Evolutionary conservation across 768 basidiomycete species (phyloP).

Genomic region (Lactarius hatsudake): DNA sequence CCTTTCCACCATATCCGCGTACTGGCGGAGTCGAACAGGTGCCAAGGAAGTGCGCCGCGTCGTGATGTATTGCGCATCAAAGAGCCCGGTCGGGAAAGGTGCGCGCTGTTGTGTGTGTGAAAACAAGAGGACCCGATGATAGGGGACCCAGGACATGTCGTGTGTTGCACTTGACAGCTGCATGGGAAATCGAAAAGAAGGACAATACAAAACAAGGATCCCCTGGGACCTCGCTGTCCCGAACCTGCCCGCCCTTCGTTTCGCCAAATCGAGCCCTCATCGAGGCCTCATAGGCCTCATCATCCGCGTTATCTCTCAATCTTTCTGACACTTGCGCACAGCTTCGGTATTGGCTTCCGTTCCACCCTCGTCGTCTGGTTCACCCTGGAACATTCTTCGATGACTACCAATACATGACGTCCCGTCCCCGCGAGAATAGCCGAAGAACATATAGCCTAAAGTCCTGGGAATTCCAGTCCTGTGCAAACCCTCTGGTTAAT

Average conservation of each 20-base stretch:
- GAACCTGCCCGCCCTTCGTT: slow-evolving; percentile 39
- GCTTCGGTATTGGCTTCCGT: not conserved
- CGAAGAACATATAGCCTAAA: not conserved
- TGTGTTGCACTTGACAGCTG: not conserved
- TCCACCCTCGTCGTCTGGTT: not conserved
- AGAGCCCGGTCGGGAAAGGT: slow-evolving; percentile 38
- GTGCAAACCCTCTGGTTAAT: not conserved
- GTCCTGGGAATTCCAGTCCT: not conserved
- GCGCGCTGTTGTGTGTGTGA: slow-evolving; percentile 14
- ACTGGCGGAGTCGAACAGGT: slow-evolving; percentile 30
- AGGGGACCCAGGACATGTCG: not conserved
- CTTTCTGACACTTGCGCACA: not conserved
- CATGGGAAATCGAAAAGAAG: slow-evolving; percentile 35
- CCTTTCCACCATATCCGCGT: slow-evolving; percentile 32
- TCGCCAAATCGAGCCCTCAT: slow-evolving; percentile 17
- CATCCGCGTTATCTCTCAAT: not conserved
- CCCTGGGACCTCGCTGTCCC: slow-evolving; percentile 41
- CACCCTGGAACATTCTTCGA: not conserved
- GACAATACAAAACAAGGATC: slow-evolving; percentile 32
- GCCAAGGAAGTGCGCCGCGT: slow-evolving; percentile 34
- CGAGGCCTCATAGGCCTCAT: too few relatives aligned
- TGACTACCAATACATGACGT: slow-evolving; percentile 6
- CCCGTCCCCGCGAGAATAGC: not conserved
- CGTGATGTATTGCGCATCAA: slow-evolving; percentile 34
- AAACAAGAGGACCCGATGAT: not conserved